Evolutionary conservation across 169 alveolate genomes (phyloP).

Genomic region (Ichthyophthirius multifiliis): DNA sequence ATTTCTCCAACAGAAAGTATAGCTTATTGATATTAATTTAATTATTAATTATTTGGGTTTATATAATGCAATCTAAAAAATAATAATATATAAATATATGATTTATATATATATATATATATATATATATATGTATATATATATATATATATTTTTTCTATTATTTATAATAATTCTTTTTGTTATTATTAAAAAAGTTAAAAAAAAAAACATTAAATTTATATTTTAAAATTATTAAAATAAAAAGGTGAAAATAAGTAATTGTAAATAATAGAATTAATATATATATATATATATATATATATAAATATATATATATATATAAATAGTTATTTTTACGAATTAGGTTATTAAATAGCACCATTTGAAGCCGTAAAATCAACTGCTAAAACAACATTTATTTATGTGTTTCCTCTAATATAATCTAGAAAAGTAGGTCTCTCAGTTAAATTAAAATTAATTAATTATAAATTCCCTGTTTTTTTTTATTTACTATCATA

Average conservation of each 20-base stretch:
- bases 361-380: conserved; percentile 82
- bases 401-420: conserved; percentile 62
- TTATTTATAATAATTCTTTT: no score
- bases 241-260: no score
- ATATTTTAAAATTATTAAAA: no score
- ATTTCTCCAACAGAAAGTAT: conserved; percentile 58
- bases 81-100: no score
- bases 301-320: no score
- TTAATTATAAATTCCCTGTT: not conserved
- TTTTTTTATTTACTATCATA: not conserved
- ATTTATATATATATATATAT: no score
- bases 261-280: no score
- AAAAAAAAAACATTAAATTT: no score
- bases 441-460: not conserved
- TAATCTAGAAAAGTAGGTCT: conserved; percentile 70
- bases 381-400: conserved; percentile 56
- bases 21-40: conserved; percentile 56
- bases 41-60: not conserved
- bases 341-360: conserved; percentile 43
- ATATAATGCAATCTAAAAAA: conserved; percentile 49
- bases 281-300: no score
- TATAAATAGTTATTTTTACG: conserved; percentile 5
- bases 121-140: no score
- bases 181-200: no score
- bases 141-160: no score